Evolutionary conservation across 495 filamentous ascomycete species (phyloP).

Genomic region (Lentithecium fluviatile): DNA sequence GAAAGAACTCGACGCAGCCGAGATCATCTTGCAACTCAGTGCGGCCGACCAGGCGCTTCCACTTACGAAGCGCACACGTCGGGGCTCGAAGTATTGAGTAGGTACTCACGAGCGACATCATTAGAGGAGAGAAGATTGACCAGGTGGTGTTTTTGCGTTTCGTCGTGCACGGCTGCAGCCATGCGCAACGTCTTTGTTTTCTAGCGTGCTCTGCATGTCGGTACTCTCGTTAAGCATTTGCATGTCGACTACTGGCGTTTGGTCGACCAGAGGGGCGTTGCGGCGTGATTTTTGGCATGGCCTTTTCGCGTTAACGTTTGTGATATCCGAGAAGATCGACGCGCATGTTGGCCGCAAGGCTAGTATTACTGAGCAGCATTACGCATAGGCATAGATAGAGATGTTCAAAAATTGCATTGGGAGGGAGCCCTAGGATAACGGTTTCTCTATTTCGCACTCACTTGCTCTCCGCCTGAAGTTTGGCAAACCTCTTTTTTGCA

Average conservation of each 20-base stretch:
- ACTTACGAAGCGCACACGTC: conserved; percentile 24
- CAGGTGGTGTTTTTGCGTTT: neutral
- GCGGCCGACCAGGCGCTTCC: conserved; percentile 7
- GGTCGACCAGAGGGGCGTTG: no score
- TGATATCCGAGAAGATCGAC: conserved; percentile 23
- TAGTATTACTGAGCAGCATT: no score
- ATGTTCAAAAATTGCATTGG: no score
- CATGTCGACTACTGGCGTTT: neutral
- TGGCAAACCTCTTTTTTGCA: conserved; percentile 36
- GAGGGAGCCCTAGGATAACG: no score
- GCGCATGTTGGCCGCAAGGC: neutral
- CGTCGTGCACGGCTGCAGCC: neutral
- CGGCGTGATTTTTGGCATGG: no score
- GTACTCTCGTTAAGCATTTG: conserved; percentile 3
- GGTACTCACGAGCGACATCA: neutral
- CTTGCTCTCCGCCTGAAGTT: conserved; percentile 37
- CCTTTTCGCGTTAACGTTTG: conserved; percentile 9
- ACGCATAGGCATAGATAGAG: no score
- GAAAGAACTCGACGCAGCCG: conserved; percentile 28
- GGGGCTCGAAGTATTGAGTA: conserved; percentile 19
- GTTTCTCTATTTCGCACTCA: conserved; percentile 38
- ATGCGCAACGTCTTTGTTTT: neutral
- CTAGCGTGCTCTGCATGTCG: conserved; percentile 11
- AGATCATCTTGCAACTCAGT: conserved; percentile 23
- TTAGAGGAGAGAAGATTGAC: neutral